These are phyloP conservation scores for Imleria badia DNA, from an alignment of 768 basidiomycete genomes.

Conservation along the genomic window DNA sequence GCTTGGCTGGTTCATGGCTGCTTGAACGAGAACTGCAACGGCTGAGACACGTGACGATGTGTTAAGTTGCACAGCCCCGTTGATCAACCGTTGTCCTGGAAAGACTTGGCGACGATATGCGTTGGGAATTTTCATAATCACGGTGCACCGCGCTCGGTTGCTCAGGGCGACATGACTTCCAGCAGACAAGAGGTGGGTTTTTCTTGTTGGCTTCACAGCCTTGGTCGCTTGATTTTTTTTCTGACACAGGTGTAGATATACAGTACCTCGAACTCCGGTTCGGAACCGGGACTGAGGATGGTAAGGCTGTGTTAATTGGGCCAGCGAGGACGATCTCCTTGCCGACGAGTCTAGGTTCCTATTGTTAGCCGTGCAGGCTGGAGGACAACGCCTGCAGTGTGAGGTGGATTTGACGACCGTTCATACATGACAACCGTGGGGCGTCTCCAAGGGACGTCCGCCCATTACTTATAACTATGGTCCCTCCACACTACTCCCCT, in stretches of 20 bases:
- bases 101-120: slow-evolving; percentile 13
- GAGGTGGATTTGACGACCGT: slow-evolving; percentile 33
- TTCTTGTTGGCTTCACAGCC: not conserved
- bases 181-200: not conserved
- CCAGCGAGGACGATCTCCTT: slow-evolving; percentile 47
- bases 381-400: slow-evolving; percentile 22
- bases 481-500: slow-evolving; percentile 13
- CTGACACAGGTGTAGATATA: not conserved
- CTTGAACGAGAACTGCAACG: not conserved
- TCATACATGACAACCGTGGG: slow-evolving; percentile 39
- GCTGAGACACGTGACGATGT: slow-evolving; percentile 16
- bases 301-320: slow-evolving; percentile 19
- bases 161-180: slow-evolving; percentile 6
- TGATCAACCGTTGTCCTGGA: not conserved
- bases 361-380: slow-evolving; percentile 35
- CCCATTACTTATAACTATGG: slow-evolving; percentile 29
- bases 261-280: slow-evolving; percentile 7
- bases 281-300: slow-evolving; percentile 12
- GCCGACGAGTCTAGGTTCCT: slow-evolving; percentile 57
- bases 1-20: slow-evolving; percentile 41
- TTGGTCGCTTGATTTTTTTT: not conserved
- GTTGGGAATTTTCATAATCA: slow-evolving; percentile 19
- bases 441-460: slow-evolving; percentile 32
- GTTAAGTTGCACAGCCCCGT: slow-evolving; percentile 7
- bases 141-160: slow-evolving; percentile 4